Evolutionary conservation across 1,284 basidiomycete species (phyloP), one percentile per base, ranked within the genome.

Genomic region (Xerocomus cyaneibrunnescens): DNA sequence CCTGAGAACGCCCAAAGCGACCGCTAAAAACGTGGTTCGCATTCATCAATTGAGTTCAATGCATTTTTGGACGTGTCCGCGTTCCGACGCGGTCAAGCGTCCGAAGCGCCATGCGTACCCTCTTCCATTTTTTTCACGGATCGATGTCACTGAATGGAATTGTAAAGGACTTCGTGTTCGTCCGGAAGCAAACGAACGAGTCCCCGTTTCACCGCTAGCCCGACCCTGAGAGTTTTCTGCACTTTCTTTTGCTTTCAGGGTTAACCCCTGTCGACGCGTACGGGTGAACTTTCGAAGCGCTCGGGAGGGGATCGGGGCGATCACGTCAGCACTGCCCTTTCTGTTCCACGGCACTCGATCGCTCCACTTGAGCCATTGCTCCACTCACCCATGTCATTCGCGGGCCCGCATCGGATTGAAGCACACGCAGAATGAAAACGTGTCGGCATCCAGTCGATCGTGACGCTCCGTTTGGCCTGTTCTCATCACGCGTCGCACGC

Each of bases 21-120:
- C 25, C 25, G 9, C 9, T 27, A 38, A n/a, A n/a, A n/a, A n/a
- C n/a, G n/a, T n/a, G n/a, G n/a, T n/a, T 58, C 42, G 45, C 41
- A 37, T 19, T 35, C 4, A 5, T 43, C 39, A 27, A 50, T 31
- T 19, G 44, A 38, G 9, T 55, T 28, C 40, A 27, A 27, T 37
- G 35, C 28, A 31, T 27, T 28, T 14, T 28, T 8, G 21, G 13
- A 42, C 14, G 35, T 25, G 10, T 39, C 31, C 27, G 27, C 23
- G 31, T 30, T 12, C 28, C 40, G 44, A 49, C 36, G 32, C 7
- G 34, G 23, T 23, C 28, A 27, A 17, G 45, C 46, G 19, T 21
- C 14, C 13, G 40, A 46, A 41, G 37, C 37, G 36, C 30, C 36
- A 14, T 16, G 51, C 22, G 12, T 36, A 32, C 27, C 4, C 12